Conservation (phyloP, 495 filamentous ascomycete genomes). For the Neurospora sublineolata region DNA sequence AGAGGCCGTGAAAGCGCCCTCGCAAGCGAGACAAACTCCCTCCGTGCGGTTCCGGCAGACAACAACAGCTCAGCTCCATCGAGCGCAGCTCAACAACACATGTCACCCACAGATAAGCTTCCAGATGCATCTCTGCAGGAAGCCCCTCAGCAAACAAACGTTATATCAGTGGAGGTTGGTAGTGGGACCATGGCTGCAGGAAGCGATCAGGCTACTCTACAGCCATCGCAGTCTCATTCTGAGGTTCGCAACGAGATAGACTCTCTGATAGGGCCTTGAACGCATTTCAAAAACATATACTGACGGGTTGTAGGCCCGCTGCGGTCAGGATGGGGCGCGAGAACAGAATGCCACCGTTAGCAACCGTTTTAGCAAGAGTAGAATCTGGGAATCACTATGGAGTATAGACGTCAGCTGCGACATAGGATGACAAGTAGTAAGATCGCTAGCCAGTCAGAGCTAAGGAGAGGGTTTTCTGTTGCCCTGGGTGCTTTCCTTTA, state of each 20-base stretch:
- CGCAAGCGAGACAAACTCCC: slow-evolving; percentile 40
- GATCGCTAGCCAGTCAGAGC: background rate
- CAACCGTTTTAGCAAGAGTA: slow-evolving; percentile 29
- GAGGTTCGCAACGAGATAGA: slow-evolving; percentile 27
- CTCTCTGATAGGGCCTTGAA: slow-evolving; percentile 21
- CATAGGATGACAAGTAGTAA: slow-evolving; percentile 12
- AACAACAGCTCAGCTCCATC: slow-evolving; percentile 17
- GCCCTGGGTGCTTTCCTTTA: background rate
- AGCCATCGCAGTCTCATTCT: slow-evolving; percentile 4
- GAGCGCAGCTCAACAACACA: slow-evolving; percentile 25
- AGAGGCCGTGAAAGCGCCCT: slow-evolving; percentile 31
- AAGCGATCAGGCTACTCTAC: slow-evolving; percentile 6
- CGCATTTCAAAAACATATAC: background rate
- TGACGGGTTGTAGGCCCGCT: slow-evolving; percentile 14
- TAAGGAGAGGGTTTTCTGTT: background rate
- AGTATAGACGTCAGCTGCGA: slow-evolving; percentile 35
- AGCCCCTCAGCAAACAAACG: background rate
- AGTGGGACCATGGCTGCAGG: background rate
- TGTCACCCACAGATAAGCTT: background rate
- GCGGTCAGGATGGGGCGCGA: slow-evolving; percentile 14
- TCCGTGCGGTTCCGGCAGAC: slow-evolving; percentile 28
- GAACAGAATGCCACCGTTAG: slow-evolving; percentile 20
- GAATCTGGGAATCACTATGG: slow-evolving; percentile 47
- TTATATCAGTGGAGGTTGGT: background rate
- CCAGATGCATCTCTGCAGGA: slow-evolving; percentile 1